phyloP scores from a whole-genome alignment of 257 asterid species.

The Petrea volubilis region DNA sequence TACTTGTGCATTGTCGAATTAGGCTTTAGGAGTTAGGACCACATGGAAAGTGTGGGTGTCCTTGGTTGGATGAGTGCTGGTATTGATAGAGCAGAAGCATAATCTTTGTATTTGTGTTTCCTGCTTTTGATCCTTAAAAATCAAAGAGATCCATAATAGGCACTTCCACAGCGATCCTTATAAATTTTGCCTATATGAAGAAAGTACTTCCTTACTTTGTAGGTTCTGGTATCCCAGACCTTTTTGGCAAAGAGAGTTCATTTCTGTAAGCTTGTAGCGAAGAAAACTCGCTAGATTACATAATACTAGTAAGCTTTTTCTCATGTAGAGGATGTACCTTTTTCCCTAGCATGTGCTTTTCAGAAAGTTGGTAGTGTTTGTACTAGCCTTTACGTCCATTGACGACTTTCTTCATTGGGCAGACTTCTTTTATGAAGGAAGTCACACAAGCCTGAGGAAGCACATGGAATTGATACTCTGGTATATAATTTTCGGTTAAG shows the following conservation, averaged over 20 bases:
- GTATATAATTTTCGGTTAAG: no score
- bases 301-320: no score
- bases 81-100: background rate
- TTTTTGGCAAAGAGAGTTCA: background rate
- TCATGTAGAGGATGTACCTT: no score
- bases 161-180: background rate
- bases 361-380: no score
- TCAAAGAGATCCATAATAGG: background rate
- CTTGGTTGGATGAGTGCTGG: background rate
- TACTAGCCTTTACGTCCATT: no score
- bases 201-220: background rate
- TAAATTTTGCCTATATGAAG: background rate
- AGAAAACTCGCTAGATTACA: no score
- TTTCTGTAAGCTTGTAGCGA: background rate
- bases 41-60: background rate
- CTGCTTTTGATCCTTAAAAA: background rate
- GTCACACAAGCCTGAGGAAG: no score
- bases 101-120: background rate
- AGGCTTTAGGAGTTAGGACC: background rate
- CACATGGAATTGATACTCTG: no score
- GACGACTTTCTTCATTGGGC: no score
- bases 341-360: no score
- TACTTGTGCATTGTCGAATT: background rate
- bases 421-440: no score
- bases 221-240: slow-evolving; percentile 6